Evolutionary conservation across 345 rosid genomes (phyloP), one percentile per base, ranked within the genome.

Genomic region (Trapa incisa): DNA sequence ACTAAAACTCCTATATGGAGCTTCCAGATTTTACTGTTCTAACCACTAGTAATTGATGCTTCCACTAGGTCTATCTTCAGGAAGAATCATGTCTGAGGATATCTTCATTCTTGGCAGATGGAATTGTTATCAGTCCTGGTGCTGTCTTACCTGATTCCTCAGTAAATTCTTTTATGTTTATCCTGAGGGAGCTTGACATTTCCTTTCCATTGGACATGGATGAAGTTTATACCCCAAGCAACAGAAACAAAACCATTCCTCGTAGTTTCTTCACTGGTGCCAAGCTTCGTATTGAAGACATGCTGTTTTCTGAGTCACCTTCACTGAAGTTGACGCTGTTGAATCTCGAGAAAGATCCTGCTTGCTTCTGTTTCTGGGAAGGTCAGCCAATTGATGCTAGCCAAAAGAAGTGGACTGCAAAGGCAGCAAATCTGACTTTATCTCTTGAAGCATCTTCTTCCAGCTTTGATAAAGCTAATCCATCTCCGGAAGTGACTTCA

Each of bases 41-140:
- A 35, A 71, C 29, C 65, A 15, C 68, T 22, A 33, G 45, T 66
- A 70, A 64, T 2, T 54, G 8, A 33, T 70, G 71, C 45, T 64
- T 83, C 73, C 62, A 63, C 75, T 84, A 94, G 99, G 77, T 94
- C 73, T 85, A 86, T 79, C 93, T 94, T 76, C 96, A 94, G 77
- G 99, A 94, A 83, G 97, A 91, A 83, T 89, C 96, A 63, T 91
- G 96, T 81, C 80, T 94, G 77, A 89, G 99, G 76, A 91, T 94
- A 76, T 77, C 86, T 72, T 94, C 99, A 65, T 94, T 94, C 80
- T 73, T 94, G 74, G 99, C 93, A 45, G 97, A 94, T 81, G 99
- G 99, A 65, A 84, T 94, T 70, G 88, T 86, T 72, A 89, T 94
- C 68, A 85, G 82, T 74, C 89, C 89, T 16, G 90, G 96, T 73